phyloP scores from a whole-genome alignment of 2,329 filamentous ascomycete genomes.

The Xylariales sp. region DNA sequence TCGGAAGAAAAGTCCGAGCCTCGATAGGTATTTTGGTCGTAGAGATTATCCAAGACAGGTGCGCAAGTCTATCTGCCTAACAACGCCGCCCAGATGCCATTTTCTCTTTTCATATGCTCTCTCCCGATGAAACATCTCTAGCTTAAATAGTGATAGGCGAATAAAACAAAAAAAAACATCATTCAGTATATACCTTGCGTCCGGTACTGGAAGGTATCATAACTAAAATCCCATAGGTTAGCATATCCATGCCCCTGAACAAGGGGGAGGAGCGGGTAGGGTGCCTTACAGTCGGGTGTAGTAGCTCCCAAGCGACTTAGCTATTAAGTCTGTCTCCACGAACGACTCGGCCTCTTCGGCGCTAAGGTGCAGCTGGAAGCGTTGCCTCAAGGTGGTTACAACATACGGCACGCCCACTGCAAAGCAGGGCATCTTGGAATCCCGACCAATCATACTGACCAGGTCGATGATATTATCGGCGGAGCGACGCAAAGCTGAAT shows the following conservation, averaged over 20 bases:
- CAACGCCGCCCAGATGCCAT: constrained; percentile 27
- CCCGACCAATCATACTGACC: constrained; percentile 78
- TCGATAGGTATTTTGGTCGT: no score
- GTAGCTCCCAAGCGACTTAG: constrained; percentile 80
- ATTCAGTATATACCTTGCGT: constrained; percentile 79
- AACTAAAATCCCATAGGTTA: constrained; percentile 41
- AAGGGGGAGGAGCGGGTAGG: neutral
- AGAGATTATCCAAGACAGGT: constrained; percentile 18
- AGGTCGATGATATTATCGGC: constrained; percentile 79
- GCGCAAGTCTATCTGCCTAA: constrained; percentile 20
- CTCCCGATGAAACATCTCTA: no score
- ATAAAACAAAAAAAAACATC: no score
- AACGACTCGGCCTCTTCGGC: constrained; percentile 77
- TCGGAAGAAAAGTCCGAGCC: no score
- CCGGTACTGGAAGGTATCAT: constrained; percentile 83
- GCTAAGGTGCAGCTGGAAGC: constrained; percentile 79
- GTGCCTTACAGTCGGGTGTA: constrained; percentile 73
- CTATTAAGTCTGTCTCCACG: constrained; percentile 74
- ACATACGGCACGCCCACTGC: constrained; percentile 68
- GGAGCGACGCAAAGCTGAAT: constrained; percentile 64
- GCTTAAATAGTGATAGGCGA: no score
- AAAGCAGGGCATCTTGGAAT: constrained; percentile 83
- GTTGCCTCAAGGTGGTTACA: constrained; percentile 63
- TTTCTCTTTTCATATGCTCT: no score
- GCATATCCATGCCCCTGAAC: neutral